Conservation (phyloP, 139 green algal genomes). For the Nannochloris sp. region DNA sequence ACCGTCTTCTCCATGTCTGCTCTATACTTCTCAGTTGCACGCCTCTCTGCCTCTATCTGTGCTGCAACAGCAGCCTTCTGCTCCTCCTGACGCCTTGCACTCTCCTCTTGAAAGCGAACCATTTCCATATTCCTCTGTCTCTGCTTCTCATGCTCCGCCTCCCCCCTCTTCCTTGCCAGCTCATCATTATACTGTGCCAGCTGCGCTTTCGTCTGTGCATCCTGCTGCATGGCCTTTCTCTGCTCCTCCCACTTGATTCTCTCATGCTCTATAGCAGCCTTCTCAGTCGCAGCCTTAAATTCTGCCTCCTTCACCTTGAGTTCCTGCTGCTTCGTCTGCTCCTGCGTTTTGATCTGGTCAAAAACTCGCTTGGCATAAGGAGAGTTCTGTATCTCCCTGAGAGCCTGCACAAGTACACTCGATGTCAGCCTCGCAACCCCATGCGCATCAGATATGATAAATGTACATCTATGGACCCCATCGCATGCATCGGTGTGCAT, state of each 20-base stretch:
- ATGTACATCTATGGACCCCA: too few species aligned
- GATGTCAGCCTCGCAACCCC: background rate
- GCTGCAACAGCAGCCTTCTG: constrained; percentile 58
- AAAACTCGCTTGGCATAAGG: constrained; percentile 89
- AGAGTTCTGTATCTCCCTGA: constrained; percentile 92
- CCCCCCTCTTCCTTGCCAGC: constrained; percentile 49
- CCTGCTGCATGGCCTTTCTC: constrained; percentile 69
- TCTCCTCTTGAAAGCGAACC: constrained; percentile 80
- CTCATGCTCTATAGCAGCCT: constrained; percentile 60
- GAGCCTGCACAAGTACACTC: constrained; percentile 30
- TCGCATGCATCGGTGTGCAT: too few species aligned
- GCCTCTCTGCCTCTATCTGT: constrained; percentile 81
- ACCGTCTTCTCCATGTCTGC: constrained; percentile 75
- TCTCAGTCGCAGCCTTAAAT: constrained; percentile 48
- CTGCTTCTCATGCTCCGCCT: constrained; percentile 68
- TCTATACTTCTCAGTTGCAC: constrained; percentile 73
- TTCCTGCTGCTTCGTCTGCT: constrained; percentile 84
- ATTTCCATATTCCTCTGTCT: constrained; percentile 80
- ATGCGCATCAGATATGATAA: background rate
- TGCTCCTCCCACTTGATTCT: constrained; percentile 81
- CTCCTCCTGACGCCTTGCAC: constrained; percentile 52
- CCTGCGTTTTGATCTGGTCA: constrained; percentile 81
- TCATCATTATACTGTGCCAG: constrained; percentile 75
- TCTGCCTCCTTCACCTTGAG: constrained; percentile 62
- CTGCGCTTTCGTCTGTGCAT: constrained; percentile 78